Conservation (phyloP, 164 flowering plant genomes). For the Chimonanthus praecox region DNA sequence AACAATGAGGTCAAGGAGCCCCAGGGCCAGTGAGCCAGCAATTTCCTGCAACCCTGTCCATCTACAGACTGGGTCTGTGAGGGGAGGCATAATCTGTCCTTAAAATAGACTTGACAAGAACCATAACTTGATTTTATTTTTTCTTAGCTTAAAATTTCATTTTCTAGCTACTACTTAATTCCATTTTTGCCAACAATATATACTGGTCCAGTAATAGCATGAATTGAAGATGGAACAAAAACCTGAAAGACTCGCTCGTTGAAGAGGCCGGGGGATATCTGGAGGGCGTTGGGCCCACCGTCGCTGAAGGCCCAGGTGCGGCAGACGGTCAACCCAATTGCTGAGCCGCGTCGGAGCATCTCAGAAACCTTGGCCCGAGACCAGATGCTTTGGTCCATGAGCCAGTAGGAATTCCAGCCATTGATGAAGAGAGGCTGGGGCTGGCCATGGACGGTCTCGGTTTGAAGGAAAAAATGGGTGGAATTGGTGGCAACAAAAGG, state of each 20-base stretch:
- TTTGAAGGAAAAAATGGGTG: conserved; percentile 29
- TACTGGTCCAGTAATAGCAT: too few relatives aligned
- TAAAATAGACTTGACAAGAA: too few relatives aligned
- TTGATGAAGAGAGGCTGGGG: conserved; percentile 9
- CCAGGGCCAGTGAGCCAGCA: too few relatives aligned
- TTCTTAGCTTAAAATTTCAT: too few relatives aligned
- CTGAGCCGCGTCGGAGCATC: conserved; percentile 42
- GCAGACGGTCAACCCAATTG: conserved; percentile 65
- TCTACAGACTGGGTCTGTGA: too few relatives aligned
- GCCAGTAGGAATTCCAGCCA: conserved; percentile 17
- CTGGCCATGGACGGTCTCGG: neutral
- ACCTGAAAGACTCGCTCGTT: conserved; percentile 54
- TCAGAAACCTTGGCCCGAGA: conserved; percentile 31
- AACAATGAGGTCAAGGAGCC: too few relatives aligned
- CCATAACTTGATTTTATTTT: too few relatives aligned
- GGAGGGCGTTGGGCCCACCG: conserved; percentile 53
- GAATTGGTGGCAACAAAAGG: conserved; percentile 34
- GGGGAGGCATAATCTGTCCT: too few relatives aligned
- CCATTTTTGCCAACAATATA: too few relatives aligned
- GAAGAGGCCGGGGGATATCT: conserved; percentile 49
- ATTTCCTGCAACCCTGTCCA: too few relatives aligned
- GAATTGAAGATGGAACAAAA: too few relatives aligned
- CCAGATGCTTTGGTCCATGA: conserved; percentile 23
- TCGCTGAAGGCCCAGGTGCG: conserved; percentile 72
- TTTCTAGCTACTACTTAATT: too few relatives aligned